Percentiles rank a stretch among this genome's conserved stretches.
Conservation (phyloP, 2,329 filamentous ascomycete species). For the Fonsecaea erecta region DNA sequence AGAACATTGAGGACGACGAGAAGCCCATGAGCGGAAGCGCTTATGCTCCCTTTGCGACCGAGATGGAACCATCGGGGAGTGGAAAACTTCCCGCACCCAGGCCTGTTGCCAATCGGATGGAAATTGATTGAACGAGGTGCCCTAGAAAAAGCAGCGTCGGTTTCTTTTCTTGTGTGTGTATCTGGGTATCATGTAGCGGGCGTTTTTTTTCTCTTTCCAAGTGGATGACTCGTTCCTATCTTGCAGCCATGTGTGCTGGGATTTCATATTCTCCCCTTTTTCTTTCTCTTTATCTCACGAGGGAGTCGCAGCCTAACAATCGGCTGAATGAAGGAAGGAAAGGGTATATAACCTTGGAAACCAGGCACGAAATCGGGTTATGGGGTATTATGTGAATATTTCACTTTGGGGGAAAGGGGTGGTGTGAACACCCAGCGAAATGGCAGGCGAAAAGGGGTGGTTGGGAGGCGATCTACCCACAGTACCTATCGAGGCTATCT, state of each 20-base stretch:
- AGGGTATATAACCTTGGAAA: neutral
- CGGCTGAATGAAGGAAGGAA: constrained; percentile 1
- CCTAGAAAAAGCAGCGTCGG: neutral
- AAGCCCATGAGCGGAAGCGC: constrained; percentile 32
- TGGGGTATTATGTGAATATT: neutral
- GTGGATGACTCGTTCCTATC: neutral
- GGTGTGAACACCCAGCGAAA: no score
- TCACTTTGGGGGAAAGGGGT: neutral
- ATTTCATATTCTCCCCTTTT: no score
- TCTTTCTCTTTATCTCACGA: constrained; percentile 14
- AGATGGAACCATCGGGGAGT: constrained; percentile 23
- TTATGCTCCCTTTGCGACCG: constrained; percentile 33
- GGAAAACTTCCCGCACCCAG: constrained; percentile 25
- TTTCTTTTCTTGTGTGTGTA: constrained; percentile 9
- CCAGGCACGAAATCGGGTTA: neutral
- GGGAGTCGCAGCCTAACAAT: constrained; percentile 14
- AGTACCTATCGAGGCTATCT: no score
- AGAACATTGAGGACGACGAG: constrained; percentile 30
- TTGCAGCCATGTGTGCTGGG: neutral
- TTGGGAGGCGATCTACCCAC: neutral
- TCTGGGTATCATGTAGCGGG: constrained; percentile 11
- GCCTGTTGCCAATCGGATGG: constrained; percentile 30
- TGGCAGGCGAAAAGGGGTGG: neutral
- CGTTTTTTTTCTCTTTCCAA: no score
- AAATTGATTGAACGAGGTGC: constrained; percentile 29